A percentile compares a stretch with the other conserved stretches of the same genome.
phyloP scores from a whole-genome alignment of 306 rosid genomes.

The Rubus parviflorus region DNA sequence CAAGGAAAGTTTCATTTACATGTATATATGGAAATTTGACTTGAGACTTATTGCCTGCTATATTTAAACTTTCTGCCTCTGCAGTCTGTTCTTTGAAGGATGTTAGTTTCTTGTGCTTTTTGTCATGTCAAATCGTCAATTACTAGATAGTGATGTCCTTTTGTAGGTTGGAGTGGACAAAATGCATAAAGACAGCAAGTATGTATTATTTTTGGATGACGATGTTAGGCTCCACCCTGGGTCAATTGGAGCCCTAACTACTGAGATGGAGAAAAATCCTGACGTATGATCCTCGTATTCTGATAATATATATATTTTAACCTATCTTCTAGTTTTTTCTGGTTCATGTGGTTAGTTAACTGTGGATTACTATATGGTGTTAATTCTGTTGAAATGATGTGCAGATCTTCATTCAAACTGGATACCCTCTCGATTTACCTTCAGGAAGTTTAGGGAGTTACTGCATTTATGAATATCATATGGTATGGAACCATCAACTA shows the following conservation, averaged over 20 bases:
- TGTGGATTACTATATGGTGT: conserved; percentile 11
- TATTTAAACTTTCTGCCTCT: neutral
- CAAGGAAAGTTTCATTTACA: conserved; percentile 1
- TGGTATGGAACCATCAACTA: conserved; percentile 52
- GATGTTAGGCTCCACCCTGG: conserved; percentile 98
- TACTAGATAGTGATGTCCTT: conserved; percentile 25
- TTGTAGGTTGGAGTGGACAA: conserved; percentile 87
- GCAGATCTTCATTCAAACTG: conserved; percentile 99
- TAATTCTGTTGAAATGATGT: conserved; percentile 35
- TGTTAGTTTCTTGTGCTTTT: conserved; percentile 4
- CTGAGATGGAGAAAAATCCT: conserved; percentile 91
- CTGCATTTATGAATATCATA: conserved; percentile 96
- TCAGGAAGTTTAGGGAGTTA: conserved; percentile 98
- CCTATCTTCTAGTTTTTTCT: neutral
- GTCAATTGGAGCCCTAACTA: conserved; percentile 77
- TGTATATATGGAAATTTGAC: conserved; percentile 17
- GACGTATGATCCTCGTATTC: conserved; percentile 46
- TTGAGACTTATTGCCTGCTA: neutral
- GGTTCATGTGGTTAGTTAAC: conserved; percentile 3
- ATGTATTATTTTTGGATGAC: conserved; percentile 89
- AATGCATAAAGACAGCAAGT: conserved; percentile 84
- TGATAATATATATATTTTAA: neutral
- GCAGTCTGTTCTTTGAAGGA: neutral
- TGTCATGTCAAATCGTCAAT: conserved; percentile 10
- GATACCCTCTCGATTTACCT: conserved; percentile 98